Conservation (phyloP, 148 eudicot genomes). For the Cornus suecica region DNA sequence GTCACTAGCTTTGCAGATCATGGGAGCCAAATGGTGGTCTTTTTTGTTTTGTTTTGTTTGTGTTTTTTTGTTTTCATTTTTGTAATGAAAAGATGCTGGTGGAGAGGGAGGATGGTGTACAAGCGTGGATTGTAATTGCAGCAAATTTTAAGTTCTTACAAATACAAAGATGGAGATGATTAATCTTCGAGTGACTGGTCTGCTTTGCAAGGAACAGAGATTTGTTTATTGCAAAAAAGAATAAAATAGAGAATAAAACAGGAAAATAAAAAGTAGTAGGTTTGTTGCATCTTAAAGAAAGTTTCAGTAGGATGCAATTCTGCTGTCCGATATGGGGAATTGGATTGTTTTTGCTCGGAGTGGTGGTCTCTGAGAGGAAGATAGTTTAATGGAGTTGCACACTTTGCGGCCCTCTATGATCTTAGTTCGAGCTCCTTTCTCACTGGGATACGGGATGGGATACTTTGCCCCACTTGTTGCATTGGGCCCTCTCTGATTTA, state of each 20-base stretch:
- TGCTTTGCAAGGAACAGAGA: background rate
- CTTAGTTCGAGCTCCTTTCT: too few relatives aligned
- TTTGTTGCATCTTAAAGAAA: background rate
- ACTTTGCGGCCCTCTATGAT: background rate
- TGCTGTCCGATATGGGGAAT: background rate
- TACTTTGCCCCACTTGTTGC: background rate
- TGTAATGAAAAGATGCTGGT: background rate
- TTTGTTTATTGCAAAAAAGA: background rate
- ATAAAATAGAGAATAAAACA: background rate
- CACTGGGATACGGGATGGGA: background rate
- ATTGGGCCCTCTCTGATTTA: background rate
- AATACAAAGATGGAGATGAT: background rate
- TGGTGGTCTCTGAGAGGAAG: background rate
- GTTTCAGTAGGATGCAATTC: background rate
- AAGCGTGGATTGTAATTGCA: background rate
- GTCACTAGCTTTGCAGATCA: constrained; percentile 3
- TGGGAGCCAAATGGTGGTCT: constrained; percentile 1
- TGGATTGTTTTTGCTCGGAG: background rate
- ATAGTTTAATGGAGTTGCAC: background rate
- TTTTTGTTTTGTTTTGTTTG: too few relatives aligned
- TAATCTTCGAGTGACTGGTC: background rate
- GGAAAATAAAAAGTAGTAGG: background rate
- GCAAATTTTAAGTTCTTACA: background rate
- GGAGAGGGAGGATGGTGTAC: background rate
- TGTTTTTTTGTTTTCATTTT: too few relatives aligned